Evolutionary conservation across 768 basidiomycete species (phyloP), one percentile per base, ranked within the genome.

Genomic region (Hemileccinum impolitum): DNA sequence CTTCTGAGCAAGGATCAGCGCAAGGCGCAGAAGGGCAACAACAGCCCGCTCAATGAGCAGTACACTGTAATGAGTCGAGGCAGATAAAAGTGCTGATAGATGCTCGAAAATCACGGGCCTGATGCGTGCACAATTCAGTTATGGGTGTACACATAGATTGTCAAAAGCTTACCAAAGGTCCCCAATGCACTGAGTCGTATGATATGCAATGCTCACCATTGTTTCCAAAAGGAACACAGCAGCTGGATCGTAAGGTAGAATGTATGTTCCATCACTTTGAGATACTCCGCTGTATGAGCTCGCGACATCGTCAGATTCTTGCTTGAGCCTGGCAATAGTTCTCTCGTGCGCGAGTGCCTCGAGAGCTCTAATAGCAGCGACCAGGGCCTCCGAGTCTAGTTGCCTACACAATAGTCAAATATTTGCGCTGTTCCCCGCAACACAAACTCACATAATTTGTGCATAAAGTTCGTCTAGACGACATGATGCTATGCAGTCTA

Each of bases 81-180:
- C 74, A 3, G 82, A 80, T 21, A 99, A 74, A 15, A 99, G 70
- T 1, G 85, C 77, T 0, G 92, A 88, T 21, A 98, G 71, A 63
- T 97, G 94, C 60, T 96, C 94, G 63, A 96, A 97, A 3, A 95
- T 81, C 58, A 93, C 81, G 0, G 95, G 94, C 95, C 94, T 96
- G 47, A 19, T 38, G 28, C 15, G 15, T 6, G 23, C 26, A 38
- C 13, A n/a, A n/a, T 42, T 53, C 41, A 46, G 48, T 39, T 48
- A 32, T 39, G 25, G 10, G 37, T 12, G 19, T 25, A 28, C 13
- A 41, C 21, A 25, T 6, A 38, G 12, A 8, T 19, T 14, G 25
- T 15, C 17, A 45, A 25, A 48, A 25, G 66, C 83, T 56, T 56
- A 90, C 95, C 96, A 99, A 36, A 91, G 78, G 39, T 98, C 94